phyloP scores from a whole-genome alignment of 805 yeast species.

The Candida ovalis region DNA sequence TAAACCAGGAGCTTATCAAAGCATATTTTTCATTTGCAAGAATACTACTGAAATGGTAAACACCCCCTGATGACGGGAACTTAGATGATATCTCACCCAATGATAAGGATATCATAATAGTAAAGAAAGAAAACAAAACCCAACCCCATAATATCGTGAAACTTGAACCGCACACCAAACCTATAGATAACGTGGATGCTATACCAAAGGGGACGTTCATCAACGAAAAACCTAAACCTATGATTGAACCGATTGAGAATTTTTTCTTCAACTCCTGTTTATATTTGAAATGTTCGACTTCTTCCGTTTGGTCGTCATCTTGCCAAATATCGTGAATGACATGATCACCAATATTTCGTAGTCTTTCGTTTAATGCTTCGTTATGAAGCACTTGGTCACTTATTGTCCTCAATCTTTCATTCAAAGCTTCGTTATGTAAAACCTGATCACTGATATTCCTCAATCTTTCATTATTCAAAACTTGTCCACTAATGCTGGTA shows the following conservation, averaged over 20 bases:
- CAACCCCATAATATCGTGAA: constrained; percentile 76
- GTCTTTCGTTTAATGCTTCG: constrained; percentile 17
- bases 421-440: constrained; percentile 14
- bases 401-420: constrained; percentile 20
- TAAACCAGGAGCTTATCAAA: constrained; percentile 65
- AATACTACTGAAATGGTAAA: constrained; percentile 74
- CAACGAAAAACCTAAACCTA: constrained; percentile 74
- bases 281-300: constrained; percentile 68
- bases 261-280: constrained; percentile 68
- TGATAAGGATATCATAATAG: constrained; percentile 63
- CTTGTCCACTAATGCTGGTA: constrained; percentile 1
- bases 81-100: constrained; percentile 75
- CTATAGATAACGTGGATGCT: constrained; percentile 68
- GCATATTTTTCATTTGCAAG: constrained; percentile 56
- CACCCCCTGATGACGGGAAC: constrained; percentile 73
- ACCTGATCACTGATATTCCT: constrained; percentile 26
- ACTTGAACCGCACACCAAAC: constrained; percentile 73
- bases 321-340: constrained; percentile 29
- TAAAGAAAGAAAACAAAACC: constrained; percentile 59
- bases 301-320: constrained; percentile 48
- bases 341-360: constrained; percentile 26
- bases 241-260: constrained; percentile 63
- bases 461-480: constrained; percentile 12
- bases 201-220: constrained; percentile 83
- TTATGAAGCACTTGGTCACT: constrained; percentile 29